A percentile compares a stretch with the other conserved stretches of the same genome.
These are phyloP conservation scores for Puccinia triticina DNA, from an alignment of 1,284 basidiomycete genomes.

Conservation along the genomic window DNA sequence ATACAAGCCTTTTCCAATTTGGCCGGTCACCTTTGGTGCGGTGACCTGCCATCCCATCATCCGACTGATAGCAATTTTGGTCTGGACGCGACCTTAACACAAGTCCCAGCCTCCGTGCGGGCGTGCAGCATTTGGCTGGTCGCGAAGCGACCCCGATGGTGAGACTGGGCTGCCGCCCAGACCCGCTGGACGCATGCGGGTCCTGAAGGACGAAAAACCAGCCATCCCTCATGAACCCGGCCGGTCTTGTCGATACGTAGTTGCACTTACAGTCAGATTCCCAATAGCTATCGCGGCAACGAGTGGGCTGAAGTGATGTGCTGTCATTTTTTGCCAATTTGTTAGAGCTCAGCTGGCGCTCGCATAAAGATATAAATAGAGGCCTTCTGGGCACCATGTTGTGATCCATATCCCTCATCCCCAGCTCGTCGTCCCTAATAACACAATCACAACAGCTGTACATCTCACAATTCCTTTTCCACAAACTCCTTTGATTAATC, in stretches of 20 bases:
- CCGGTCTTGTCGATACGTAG: neutral
- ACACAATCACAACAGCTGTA: neutral
- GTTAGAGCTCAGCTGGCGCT: neutral
- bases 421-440: neutral
- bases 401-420: neutral
- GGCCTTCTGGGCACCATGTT: neutral
- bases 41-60: neutral
- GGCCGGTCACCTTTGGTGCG: neutral
- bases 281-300: neutral
- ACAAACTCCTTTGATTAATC: neutral
- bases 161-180: no score
- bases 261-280: neutral
- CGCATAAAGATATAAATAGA: neutral
- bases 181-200: neutral
- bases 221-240: neutral
- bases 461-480: neutral
- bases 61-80: neutral
- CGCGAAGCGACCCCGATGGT: no score
- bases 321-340: neutral
- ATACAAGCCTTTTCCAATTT: conserved; percentile 11
- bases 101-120: no score
- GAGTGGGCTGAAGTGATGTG: neutral
- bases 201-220: neutral
- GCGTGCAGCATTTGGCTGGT: no score
- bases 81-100: neutral